Percentiles rank a stretch among this genome's conserved stretches.
phyloP scores from a whole-genome alignment of 768 basidiomycete genomes.

The Gymnopilus dilepis region DNA sequence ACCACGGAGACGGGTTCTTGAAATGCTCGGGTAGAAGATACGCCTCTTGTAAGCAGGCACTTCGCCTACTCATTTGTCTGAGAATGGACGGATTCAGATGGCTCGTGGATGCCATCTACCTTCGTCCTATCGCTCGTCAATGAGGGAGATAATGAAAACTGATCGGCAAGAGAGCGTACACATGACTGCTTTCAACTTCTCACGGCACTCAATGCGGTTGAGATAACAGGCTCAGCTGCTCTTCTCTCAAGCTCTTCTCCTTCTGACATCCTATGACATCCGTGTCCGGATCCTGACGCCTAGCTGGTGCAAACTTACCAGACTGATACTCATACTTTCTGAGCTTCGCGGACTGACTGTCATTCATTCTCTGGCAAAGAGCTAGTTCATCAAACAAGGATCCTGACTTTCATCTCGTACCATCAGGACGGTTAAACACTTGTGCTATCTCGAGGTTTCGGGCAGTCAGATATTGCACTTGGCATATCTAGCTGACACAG shows the following conservation, averaged over 20 bases:
- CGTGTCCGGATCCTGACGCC: neutral
- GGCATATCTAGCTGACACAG: neutral
- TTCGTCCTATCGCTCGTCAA: constrained; percentile 1
- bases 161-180: constrained; percentile 6
- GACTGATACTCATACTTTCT: no score
- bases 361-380: no score
- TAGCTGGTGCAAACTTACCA: neutral
- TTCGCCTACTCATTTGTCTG: neutral
- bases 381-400: neutral
- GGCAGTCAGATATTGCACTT: neutral
- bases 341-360: no score
- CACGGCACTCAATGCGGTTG: neutral
- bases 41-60: neutral
- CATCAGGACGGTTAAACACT: neutral
- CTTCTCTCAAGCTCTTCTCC: neutral
- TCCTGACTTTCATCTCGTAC: no score
- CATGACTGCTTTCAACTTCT: neutral
- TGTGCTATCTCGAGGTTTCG: neutral
- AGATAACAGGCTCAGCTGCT: constrained; percentile 4
- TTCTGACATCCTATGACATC: neutral
- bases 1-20: constrained; percentile 7
- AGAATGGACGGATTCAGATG: neutral
- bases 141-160: constrained; percentile 6
- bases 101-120: neutral
- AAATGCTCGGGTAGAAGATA: constrained; percentile 5